phyloP scores from a whole-genome alignment of 2,329 filamentous ascomycete species.

The Aspergillus sp. region DNA sequence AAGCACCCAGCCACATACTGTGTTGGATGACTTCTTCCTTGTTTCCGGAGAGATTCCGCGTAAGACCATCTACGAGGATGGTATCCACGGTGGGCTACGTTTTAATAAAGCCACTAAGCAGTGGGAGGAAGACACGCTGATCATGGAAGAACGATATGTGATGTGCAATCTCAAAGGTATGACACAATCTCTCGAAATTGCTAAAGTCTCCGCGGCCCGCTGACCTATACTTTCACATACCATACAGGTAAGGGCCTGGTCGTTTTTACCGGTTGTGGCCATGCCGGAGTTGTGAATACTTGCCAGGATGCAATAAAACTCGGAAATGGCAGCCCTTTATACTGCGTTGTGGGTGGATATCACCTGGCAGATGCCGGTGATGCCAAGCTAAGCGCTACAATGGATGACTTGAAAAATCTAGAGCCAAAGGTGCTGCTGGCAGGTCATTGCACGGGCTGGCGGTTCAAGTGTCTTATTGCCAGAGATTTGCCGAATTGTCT shows the following conservation, averaged over 20 bases:
- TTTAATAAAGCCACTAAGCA: neutral
- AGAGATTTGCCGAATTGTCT: conserved; percentile 5
- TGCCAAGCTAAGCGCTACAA: conserved; percentile 3
- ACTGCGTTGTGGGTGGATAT: conserved; percentile 8
- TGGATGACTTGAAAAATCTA: conserved; percentile 5
- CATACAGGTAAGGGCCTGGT: conserved; percentile 6
- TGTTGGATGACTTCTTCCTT: conserved; percentile 5
- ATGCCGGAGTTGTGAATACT: conserved; percentile 6
- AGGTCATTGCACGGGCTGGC: conserved; percentile 9
- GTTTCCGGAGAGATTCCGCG: conserved; percentile 7
- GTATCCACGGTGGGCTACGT: conserved; percentile 4
- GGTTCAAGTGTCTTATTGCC: conserved; percentile 9
- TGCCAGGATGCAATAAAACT: conserved; percentile 6
- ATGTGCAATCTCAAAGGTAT: conserved; percentile 12
- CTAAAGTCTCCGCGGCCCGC: too few relatives aligned
- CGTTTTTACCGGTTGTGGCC: conserved; percentile 7
- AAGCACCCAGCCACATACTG: conserved; percentile 4
- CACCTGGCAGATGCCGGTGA: conserved; percentile 8
- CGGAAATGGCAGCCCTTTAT: neutral
- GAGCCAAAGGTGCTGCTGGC: conserved; percentile 4
- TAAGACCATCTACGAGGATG: conserved; percentile 4
- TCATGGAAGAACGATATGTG: conserved; percentile 8
- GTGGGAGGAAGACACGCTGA: conserved; percentile 5
- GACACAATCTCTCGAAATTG: neutral
- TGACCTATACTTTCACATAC: too few relatives aligned